phyloP scores from a whole-genome alignment of 441 rosid species.

The Hura crepitans region DNA sequence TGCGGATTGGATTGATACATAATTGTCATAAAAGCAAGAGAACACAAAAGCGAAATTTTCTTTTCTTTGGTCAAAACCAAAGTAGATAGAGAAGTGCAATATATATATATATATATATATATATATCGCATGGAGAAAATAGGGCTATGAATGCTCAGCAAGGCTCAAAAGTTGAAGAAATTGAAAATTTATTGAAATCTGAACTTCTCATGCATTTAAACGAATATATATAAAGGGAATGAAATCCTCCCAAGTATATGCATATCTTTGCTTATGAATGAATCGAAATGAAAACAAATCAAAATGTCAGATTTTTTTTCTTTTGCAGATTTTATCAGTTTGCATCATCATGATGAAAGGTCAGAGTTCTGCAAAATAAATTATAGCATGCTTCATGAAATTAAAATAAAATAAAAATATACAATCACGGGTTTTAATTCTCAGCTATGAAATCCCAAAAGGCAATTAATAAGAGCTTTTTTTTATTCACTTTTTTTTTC shows the following conservation, averaged over 20 bases:
- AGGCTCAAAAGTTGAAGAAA: constrained; percentile 30
- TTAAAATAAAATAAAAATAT: constrained; percentile 3
- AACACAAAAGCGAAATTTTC: constrained; percentile 11
- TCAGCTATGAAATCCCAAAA: constrained; percentile 26
- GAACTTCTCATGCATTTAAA: constrained; percentile 35
- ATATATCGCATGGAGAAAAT: constrained; percentile 35
- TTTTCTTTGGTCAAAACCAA: constrained; percentile 37
- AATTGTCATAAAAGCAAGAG: constrained; percentile 30
- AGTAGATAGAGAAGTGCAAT: no score
- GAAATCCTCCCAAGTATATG: constrained; percentile 12
- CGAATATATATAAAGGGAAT: constrained; percentile 27
- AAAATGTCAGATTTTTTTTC: constrained; percentile 31
- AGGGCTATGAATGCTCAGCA: constrained; percentile 2
- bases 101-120: no score
- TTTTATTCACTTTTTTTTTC: constrained; percentile 25
- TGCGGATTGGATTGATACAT: constrained; percentile 24
- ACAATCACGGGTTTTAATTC: constrained; percentile 31
- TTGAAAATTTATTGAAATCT: constrained; percentile 31
- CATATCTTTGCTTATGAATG: constrained; percentile 11
- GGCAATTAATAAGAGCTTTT: constrained; percentile 10
- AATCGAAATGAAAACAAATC: constrained; percentile 23
- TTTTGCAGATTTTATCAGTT: constrained; percentile 38
- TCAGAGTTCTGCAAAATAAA: constrained; percentile 39
- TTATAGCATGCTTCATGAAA: constrained; percentile 30
- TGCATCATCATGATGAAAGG: constrained; percentile 34